A percentile compares a stretch with the other conserved stretches of the same genome.
Evolutionary conservation across 345 rosid genomes (phyloP).

Genomic region (Reutealis trisperma): DNA sequence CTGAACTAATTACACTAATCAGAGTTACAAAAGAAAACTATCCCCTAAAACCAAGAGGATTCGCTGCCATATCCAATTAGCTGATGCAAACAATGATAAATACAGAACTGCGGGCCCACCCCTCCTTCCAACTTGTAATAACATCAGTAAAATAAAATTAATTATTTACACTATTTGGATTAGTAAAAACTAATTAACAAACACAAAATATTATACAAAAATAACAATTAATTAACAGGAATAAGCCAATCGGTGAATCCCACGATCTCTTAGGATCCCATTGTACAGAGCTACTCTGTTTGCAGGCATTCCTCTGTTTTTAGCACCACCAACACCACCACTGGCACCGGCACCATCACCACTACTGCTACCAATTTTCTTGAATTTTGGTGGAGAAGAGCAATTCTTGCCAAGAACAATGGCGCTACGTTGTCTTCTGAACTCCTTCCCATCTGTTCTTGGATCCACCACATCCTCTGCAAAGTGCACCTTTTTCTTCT

Average conservation of each 20-base stretch:
- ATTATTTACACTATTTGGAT: background rate
- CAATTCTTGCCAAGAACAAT: constrained; percentile 8
- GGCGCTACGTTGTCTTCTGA: constrained; percentile 36
- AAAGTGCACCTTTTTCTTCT: constrained; percentile 52
- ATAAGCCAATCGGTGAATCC: constrained; percentile 46
- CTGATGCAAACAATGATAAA: background rate
- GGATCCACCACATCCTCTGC: constrained; percentile 67
- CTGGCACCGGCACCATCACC: background rate
- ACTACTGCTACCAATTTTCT: constrained; percentile 12
- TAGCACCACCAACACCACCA: background rate
- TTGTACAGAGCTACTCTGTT: constrained; percentile 68
- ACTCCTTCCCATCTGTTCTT: constrained; percentile 44
- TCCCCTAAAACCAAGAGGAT: background rate
- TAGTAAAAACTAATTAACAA: background rate
- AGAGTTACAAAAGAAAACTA: background rate
- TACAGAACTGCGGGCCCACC: constrained; percentile 9
- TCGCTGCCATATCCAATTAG: constrained; percentile 3
- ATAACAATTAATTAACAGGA: constrained; percentile 26
- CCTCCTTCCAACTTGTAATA: background rate
- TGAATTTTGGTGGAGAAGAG: constrained; percentile 6
- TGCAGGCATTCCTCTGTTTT: constrained; percentile 52
- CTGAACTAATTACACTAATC: background rate
- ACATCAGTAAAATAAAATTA: background rate
- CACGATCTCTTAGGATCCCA: constrained; percentile 67
- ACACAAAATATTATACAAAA: background rate